Base-by-base conservation (phyloP, 2,329 filamentous ascomycete species). In the Hypoxylon sp. region DNA sequence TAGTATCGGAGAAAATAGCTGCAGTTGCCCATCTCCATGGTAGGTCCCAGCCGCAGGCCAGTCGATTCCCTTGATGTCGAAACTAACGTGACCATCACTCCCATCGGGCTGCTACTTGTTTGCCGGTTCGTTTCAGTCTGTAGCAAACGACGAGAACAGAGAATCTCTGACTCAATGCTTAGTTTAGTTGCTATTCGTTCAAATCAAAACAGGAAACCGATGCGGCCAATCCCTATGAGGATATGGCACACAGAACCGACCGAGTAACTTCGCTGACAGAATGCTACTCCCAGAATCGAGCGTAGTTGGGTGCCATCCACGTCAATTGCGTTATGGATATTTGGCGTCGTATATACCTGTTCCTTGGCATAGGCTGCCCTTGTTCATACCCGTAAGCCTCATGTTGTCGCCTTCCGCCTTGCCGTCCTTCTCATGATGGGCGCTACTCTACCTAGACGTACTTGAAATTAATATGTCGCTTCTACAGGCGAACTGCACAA, bases 1-100 rank as follows among this genome's bases (percentile, higher is more conserved):
- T 67, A n/a, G n/a, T n/a, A 54, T 67, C 61, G 64, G 61, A 69
- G 57, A 64, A 65, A 63, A 62, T 64, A 44, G 18, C 33, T 69
- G 67, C 58, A 64, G 58, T 55, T 55, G 40, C 48, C 67, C 64
- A 63, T 55, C 22, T 46, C 28, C 49, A 64, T 61, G 56, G 49
- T 42, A 58, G 32, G 33, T 40, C 56, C 56, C 42, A 64, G 36
- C 53, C 45, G 44, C 52, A 52, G 61, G 48, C 38, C 51, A 49
- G 18, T 30, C 36, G 16, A 24, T 14, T 53, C 18, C 30, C 44
- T n/a, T 60, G 50, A 54, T 36, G 32, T 48, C 36, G 38, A 40
- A 51, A 22, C 50, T 36, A 46, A 36, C 48, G 44, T 40, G 51
- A 4, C 18, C 2, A 65, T 58, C 42, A n/a, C 44, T 67, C 48